A percentile compares a stretch with the other conserved stretches of the same genome.
phyloP scores from a whole-genome alignment of 805 yeast species.

The Yamadazyma phyllophila region DNA sequence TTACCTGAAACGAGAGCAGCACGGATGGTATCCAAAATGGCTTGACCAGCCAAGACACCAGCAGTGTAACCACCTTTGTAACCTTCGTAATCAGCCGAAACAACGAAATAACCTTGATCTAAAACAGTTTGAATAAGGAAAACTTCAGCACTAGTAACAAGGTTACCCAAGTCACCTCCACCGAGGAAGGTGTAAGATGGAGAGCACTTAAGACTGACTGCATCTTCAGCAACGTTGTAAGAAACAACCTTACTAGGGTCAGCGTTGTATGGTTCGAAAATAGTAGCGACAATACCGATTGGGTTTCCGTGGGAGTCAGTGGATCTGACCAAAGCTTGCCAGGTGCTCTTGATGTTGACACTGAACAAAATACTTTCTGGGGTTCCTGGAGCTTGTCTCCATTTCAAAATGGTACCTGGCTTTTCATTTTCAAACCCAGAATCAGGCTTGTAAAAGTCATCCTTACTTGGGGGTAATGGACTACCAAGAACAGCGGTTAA shows the following conservation, averaged over 20 bases:
- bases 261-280: constrained; percentile 28
- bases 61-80: constrained; percentile 28
- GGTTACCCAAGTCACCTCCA: constrained; percentile 16
- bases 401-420: constrained; percentile 23
- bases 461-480: constrained; percentile 9
- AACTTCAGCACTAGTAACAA: constrained; percentile 18
- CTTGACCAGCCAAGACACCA: constrained; percentile 27
- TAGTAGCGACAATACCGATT: constrained; percentile 23
- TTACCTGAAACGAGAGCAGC: constrained; percentile 21
- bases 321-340: constrained; percentile 23
- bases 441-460: constrained; percentile 25
- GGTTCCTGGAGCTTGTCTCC: constrained; percentile 19
- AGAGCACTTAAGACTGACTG: constrained; percentile 23
- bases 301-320: constrained; percentile 25
- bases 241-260: constrained; percentile 23
- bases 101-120: constrained; percentile 31
- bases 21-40: constrained; percentile 28
- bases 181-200: constrained; percentile 23
- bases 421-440: constrained; percentile 17
- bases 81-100: constrained; percentile 36
- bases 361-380: constrained; percentile 19
- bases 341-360: constrained; percentile 19
- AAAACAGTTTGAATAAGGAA: constrained; percentile 18
- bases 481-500: not conserved
- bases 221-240: constrained; percentile 30